Conservation (phyloP, 169 alveolate genomes). For the Eimeria falciformis region DNA sequence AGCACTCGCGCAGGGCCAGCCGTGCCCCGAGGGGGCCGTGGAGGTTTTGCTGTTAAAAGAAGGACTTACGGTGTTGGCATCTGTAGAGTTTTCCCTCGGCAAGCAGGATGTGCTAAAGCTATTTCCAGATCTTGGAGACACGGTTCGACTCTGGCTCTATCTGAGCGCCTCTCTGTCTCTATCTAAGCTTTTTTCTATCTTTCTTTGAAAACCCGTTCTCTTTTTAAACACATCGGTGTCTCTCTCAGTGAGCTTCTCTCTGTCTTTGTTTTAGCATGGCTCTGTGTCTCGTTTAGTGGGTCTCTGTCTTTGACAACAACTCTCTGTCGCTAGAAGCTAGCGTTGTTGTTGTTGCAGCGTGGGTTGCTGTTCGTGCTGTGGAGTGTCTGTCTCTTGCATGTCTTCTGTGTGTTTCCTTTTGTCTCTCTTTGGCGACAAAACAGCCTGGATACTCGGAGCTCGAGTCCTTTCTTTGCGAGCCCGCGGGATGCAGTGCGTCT, state of each 20-base stretch:
- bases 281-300: too few species aligned
- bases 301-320: background rate
- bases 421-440: background rate
- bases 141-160: too few species aligned
- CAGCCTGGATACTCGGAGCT: constrained; percentile 50
- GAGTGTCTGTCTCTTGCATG: too few species aligned
- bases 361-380: too few species aligned
- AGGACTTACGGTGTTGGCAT: constrained; percentile 49
- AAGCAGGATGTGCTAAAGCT: constrained; percentile 33
- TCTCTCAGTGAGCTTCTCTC: too few species aligned
- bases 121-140: constrained; percentile 40
- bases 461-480: constrained; percentile 52
- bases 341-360: background rate
- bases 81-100: constrained; percentile 28
- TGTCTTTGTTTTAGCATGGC: too few species aligned
- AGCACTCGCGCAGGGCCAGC: constrained; percentile 56
- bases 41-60: constrained; percentile 51
- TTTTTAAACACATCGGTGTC: too few species aligned
- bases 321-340: background rate
- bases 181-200: too few species aligned
- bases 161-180: too few species aligned
- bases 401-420: background rate
- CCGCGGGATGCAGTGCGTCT: constrained; percentile 60
- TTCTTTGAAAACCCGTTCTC: too few species aligned
- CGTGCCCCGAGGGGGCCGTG: constrained; percentile 50